These are phyloP conservation scores for Amylocystis lapponica DNA, from an alignment of 768 basidiomycete genomes.

Conservation along the genomic window DNA sequence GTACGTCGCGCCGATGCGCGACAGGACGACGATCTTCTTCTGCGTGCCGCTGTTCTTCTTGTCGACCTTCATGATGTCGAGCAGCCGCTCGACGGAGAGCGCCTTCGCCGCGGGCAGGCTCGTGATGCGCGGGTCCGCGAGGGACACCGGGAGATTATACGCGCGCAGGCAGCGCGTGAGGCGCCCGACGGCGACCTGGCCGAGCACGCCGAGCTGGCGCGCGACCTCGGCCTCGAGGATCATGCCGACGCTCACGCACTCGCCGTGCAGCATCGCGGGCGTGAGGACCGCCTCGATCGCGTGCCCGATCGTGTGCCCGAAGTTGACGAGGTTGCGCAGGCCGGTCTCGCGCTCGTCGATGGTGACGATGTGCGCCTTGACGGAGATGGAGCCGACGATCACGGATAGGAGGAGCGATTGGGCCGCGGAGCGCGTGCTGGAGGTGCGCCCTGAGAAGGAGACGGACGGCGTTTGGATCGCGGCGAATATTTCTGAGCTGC, in stretches of 20 bases:
- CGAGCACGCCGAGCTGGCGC: constrained; percentile 78
- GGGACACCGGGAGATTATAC: constrained; percentile 83
- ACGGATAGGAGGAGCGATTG: constrained; percentile 85
- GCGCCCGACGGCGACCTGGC: constrained; percentile 89
- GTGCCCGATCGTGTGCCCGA: constrained; percentile 97
- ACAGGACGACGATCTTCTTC: constrained; percentile 93
- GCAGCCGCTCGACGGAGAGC: constrained; percentile 73
- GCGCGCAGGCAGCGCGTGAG: constrained; percentile 82
- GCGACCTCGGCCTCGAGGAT: constrained; percentile 95
- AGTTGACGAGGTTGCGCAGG: constrained; percentile 97
- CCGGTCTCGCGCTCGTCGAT: constrained; percentile 96
- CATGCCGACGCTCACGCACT: constrained; percentile 95
- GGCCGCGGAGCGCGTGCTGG: constrained; percentile 61
- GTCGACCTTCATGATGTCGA: constrained; percentile 85
- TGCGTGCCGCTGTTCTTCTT: constrained; percentile 93
- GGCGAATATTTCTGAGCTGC: constrained; percentile 76
- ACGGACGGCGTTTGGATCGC: constrained; percentile 74
- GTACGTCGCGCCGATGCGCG: constrained; percentile 84
- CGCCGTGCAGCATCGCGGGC: constrained; percentile 91
- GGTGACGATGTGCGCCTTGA: constrained; percentile 96
- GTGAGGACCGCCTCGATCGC: constrained; percentile 96
- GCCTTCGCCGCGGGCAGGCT: constrained; percentile 62
- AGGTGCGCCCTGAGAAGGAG: constrained; percentile 50
- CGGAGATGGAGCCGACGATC: constrained; percentile 88
- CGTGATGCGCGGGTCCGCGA: constrained; percentile 74